Evolutionary conservation across 2,329 filamentous ascomycete genomes (phyloP).

Genomic region (Colletotrichum lini): DNA sequence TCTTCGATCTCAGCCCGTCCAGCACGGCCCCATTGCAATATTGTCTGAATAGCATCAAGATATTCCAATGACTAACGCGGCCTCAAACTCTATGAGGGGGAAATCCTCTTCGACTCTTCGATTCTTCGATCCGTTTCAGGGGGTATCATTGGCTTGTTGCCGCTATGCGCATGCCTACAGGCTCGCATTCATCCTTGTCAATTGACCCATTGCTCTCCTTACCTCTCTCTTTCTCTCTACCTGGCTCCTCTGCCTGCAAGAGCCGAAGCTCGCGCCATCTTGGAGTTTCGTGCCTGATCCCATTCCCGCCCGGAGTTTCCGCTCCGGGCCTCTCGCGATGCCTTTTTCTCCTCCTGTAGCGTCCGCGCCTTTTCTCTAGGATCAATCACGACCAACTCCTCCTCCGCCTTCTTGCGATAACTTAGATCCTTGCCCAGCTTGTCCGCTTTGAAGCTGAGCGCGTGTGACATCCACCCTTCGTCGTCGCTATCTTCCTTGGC

Average conservation of each 20-base stretch:
- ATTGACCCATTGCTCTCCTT: conserved; percentile 1
- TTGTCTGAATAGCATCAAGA: conserved; percentile 40
- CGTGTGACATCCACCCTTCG: conserved; percentile 88
- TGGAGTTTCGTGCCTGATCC: conserved; percentile 72
- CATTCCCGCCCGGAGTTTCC: conserved; percentile 69
- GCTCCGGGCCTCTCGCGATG: conserved; percentile 68
- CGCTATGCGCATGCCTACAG: conserved; percentile 25
- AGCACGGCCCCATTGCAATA: conserved; percentile 33
- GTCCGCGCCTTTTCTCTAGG: conserved; percentile 85
- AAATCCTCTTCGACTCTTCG: not conserved
- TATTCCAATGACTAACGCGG: conserved; percentile 31
- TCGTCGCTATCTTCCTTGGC: conserved; percentile 72
- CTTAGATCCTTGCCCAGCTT: conserved; percentile 91
- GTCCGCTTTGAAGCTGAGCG: conserved; percentile 89
- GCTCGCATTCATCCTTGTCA: conserved; percentile 37
- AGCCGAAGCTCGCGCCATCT: conserved; percentile 67
- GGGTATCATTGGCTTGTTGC: conserved; percentile 43
- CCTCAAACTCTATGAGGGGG: conserved; percentile 22
- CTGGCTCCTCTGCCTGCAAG: conserved; percentile 70
- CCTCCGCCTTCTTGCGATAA: conserved; percentile 91
- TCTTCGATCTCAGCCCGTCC: conserved; percentile 32
- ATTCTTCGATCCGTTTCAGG: conserved; percentile 6
- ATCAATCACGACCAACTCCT: conserved; percentile 94
- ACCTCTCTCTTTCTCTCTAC: conserved; percentile 49
- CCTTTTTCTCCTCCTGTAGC: conserved; percentile 75